Percentiles rank a stretch among this genome's conserved stretches.
Evolutionary conservation across 1,284 basidiomycete species (phyloP).

Genomic region (Cryptococcus depauperatus): DNA sequence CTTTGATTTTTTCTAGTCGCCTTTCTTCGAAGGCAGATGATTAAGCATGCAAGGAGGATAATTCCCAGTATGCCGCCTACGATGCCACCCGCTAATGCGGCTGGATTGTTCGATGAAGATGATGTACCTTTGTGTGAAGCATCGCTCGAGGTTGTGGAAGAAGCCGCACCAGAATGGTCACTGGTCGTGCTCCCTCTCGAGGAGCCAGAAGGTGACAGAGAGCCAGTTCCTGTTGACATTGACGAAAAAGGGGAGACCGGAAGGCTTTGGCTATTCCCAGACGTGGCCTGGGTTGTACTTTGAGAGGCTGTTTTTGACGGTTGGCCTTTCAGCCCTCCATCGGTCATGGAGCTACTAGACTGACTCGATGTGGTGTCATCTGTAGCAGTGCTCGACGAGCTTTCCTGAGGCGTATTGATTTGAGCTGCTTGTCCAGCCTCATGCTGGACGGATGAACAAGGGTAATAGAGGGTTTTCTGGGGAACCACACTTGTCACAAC

Average conservation of each 20-base stretch:
- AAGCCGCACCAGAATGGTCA: neutral
- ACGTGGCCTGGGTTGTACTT: neutral
- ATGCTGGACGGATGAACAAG: slow-evolving; percentile 3
- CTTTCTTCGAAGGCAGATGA: slow-evolving; percentile 6
- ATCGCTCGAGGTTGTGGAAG: neutral
- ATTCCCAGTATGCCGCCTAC: slow-evolving; percentile 10
- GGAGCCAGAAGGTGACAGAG: neutral
- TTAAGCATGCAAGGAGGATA: slow-evolving; percentile 3
- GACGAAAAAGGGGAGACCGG: neutral
- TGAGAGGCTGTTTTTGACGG: neutral
- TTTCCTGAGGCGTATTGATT: neutral
- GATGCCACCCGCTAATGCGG: slow-evolving; percentile 10
- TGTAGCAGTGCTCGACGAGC: neutral
- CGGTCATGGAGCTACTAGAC: neutral
- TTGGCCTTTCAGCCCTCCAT: neutral
- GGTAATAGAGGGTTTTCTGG: slow-evolving; percentile 17
- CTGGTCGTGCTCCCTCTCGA: neutral
- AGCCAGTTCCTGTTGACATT: neutral
- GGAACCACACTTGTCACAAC: slow-evolving; percentile 15
- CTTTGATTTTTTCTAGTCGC: slow-evolving; percentile 1
- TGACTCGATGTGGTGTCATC: neutral
- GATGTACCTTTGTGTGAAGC: neutral
- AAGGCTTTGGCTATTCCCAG: neutral
- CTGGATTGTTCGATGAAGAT: neutral
- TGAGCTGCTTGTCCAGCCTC: neutral